Conservation (phyloP, 2,329 filamentous ascomycete genomes). For the Elsinoe fawcettii region DNA sequence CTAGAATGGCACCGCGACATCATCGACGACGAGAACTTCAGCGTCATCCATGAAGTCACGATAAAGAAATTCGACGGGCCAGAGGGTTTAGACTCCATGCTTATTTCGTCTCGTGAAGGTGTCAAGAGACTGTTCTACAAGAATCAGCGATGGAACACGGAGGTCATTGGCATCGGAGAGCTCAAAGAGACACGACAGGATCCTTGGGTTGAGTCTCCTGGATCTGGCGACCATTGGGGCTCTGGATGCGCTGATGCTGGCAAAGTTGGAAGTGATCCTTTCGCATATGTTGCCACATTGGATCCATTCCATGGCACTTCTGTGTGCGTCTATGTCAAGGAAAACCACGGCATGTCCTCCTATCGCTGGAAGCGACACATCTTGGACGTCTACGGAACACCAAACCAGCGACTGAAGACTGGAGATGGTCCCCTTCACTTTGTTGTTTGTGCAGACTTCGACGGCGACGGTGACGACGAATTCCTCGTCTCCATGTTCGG, state of each 20-base stretch:
- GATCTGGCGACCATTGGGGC: slow-evolving; percentile 13
- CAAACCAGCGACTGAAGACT: slow-evolving; percentile 13
- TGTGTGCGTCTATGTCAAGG: slow-evolving; percentile 4
- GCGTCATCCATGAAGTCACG: slow-evolving; percentile 10
- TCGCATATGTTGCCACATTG: slow-evolving; percentile 11
- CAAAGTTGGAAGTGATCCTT: slow-evolving; percentile 9
- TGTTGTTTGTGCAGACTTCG: slow-evolving; percentile 10
- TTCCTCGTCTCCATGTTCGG: slow-evolving; percentile 11
- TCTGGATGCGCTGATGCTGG: slow-evolving; percentile 9
- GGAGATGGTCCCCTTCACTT: slow-evolving; percentile 11
- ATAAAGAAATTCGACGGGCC: slow-evolving; percentile 11
- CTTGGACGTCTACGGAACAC: slow-evolving; percentile 10
- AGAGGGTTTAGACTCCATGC: slow-evolving; percentile 6
- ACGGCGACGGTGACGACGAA: slow-evolving; percentile 9
- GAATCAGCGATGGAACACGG: slow-evolving; percentile 12
- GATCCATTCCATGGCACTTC: slow-evolving; percentile 13
- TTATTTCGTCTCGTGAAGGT: slow-evolving; percentile 1
- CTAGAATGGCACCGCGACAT: slow-evolving; percentile 13
- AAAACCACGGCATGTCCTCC: slow-evolving; percentile 13
- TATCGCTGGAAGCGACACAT: slow-evolving; percentile 10
- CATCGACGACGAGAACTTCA: slow-evolving; percentile 14
- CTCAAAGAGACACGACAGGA: slow-evolving; percentile 10
- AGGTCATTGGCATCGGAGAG: slow-evolving; percentile 11
- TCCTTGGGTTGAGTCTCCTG: slow-evolving; percentile 5
- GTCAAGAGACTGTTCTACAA: slow-evolving; percentile 11